phyloP scores from a whole-genome alignment of 176 grass and related monocot genomes.

The Pontederia paniculata region DNA sequence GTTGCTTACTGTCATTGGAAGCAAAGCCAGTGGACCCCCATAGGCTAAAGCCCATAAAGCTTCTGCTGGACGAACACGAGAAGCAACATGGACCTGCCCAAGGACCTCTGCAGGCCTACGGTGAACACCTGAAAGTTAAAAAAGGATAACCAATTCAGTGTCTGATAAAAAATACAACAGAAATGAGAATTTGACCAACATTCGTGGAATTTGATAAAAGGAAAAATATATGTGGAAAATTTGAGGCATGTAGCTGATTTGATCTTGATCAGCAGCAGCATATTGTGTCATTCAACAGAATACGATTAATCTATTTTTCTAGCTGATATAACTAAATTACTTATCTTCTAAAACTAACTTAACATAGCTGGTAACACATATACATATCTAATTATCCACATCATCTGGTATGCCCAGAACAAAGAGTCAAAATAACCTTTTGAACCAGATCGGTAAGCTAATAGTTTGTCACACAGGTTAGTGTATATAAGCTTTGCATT shows the following conservation, averaged over 20 bases:
- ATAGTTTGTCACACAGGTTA: too few relatives aligned
- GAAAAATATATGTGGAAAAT: too few relatives aligned
- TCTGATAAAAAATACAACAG: neutral
- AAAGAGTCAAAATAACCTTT: too few relatives aligned
- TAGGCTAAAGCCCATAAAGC: slow-evolving; percentile 89
- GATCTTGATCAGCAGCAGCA: neutral
- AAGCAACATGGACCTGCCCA: slow-evolving; percentile 84
- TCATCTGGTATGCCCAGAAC: too few relatives aligned
- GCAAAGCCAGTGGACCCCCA: slow-evolving; percentile 87
- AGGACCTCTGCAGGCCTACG: slow-evolving; percentile 92
- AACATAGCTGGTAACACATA: too few relatives aligned
- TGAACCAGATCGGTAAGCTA: too few relatives aligned
- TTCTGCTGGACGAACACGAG: slow-evolving; percentile 67
- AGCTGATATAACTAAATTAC: too few relatives aligned
- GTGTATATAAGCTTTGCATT: too few relatives aligned
- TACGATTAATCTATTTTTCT: neutral
- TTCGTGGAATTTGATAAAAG: too few relatives aligned
- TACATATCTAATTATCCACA: too few relatives aligned
- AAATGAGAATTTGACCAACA: neutral
- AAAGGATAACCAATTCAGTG: slow-evolving; percentile 17
- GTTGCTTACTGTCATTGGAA: slow-evolving; percentile 86
- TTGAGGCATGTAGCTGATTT: too few relatives aligned
- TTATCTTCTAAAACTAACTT: too few relatives aligned
- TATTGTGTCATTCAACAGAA: neutral
- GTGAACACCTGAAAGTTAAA: slow-evolving; percentile 75